A percentile compares a stretch with the other conserved stretches of the same genome.
These are phyloP conservation scores for Oryza nivara DNA, from an alignment of 176 grass and related monocot species.

Conservation along the genomic window DNA sequence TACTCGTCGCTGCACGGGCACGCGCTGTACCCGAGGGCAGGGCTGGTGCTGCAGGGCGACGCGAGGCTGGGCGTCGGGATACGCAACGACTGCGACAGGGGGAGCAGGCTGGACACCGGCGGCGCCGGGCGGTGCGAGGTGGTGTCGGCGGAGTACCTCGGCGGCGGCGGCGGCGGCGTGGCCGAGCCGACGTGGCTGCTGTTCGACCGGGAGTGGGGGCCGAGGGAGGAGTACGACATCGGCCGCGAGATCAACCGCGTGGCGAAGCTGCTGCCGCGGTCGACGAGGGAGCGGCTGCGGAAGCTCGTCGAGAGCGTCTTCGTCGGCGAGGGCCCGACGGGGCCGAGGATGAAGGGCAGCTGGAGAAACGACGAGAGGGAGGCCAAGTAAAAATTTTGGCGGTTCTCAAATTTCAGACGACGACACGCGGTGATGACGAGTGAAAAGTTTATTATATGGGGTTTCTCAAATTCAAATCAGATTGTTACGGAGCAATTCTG, in stretches of 20 bases:
- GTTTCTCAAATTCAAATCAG: neutral
- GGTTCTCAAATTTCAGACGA: neutral
- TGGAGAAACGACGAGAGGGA: conserved; percentile 75
- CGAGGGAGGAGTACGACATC: conserved; percentile 74
- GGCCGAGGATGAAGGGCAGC: conserved; percentile 71
- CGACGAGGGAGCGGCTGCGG: conserved; percentile 38
- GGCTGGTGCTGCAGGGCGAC: conserved; percentile 73
- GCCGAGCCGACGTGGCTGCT: conserved; percentile 68
- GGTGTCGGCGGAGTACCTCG: conserved; percentile 72
- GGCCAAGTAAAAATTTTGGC: neutral
- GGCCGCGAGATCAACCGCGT: conserved; percentile 65
- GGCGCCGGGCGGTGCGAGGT: conserved; percentile 52
- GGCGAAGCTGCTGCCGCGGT: conserved; percentile 56
- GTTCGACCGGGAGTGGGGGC: conserved; percentile 79
- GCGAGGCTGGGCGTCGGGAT: conserved; percentile 68
- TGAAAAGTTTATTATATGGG: neutral
- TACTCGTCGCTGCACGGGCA: conserved; percentile 78
- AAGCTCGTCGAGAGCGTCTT: conserved; percentile 55
- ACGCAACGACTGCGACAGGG: conserved; percentile 76
- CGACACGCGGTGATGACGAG: neutral
- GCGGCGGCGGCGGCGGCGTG: neutral
- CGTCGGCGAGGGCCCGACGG: conserved; percentile 78
- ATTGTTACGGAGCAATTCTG: neutral
- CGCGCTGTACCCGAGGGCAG: conserved; percentile 63
- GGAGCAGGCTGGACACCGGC: conserved; percentile 55